Evolutionary conservation across 495 filamentous ascomycete species (phyloP), one percentile per base, ranked within the genome.

Genomic region (Parachaetomium inaequale): DNA sequence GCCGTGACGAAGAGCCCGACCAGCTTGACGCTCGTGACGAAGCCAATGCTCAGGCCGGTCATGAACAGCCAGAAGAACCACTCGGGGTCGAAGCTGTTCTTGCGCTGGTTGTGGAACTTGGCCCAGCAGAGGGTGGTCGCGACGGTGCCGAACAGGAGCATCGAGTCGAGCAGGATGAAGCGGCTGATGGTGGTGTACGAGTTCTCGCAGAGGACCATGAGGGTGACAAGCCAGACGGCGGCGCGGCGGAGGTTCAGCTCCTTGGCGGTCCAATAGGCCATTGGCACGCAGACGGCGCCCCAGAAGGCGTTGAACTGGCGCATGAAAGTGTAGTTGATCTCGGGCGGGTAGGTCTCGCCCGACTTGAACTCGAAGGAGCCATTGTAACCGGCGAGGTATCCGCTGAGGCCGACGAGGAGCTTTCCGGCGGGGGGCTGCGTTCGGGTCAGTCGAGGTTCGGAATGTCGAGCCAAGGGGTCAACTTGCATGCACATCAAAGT

Each of bases 321-420:
- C 94, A 98, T 98, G 72, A 96, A 96, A 62, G 93, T 95, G 74
- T 97, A 98, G 80, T 98, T 89, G 70, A 98, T 80, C 69, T 97
- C 92, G 64, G 86, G 83, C 2, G 94, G 94, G 70, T 98, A 98
- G 47, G 82, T 90, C 74, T 98, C 94, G 68, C 94, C 94, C 26
- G 93, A 97, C 74, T 98, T 98, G 85, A 98, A 98, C 75, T 98
- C 95, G 77, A 98, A 98, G 1, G 95, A 96, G 36, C 94, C 94
- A 83, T 98, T 98, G 81, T 98, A 98, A 55, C 93, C 93, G 38
- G 94, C 94, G 58, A 98, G 80, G 68, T 92, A 93, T 67, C 94
- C 94, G 14, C 94, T 98, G 58, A 98, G 83, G 49, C 94, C 94
- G 63, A 98, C 95, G 26, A 98, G 84, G 84, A 98, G 97, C 81